Conservation (phyloP, 768 basidiomycete genomes). For the Candolleomyces eurysporus region DNA sequence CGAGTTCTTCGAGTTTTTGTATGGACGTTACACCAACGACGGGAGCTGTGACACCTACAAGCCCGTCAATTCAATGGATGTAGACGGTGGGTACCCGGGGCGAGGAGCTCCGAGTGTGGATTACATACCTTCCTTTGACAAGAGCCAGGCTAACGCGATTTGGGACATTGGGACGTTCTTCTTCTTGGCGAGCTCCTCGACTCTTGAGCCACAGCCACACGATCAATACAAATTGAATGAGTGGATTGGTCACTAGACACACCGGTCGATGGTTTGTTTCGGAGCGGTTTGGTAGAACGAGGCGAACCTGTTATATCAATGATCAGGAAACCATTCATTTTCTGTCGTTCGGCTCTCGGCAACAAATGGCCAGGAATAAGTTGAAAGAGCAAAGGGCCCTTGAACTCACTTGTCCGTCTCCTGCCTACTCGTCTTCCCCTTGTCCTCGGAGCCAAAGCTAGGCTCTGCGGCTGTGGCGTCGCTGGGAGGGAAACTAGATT, state of each 20-base stretch:
- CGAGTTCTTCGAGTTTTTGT: conserved; percentile 45
- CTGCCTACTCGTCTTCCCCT: conserved; percentile 36
- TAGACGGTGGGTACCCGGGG: background rate
- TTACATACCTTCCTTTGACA: conserved; percentile 11
- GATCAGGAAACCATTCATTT: too few species aligned
- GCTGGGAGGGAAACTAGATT: background rate
- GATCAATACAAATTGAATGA: too few species aligned
- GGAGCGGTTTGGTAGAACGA: too few species aligned
- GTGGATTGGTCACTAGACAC: too few species aligned
- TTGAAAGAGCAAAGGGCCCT: too few species aligned
- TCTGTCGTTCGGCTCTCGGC: too few species aligned
- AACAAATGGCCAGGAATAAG: too few species aligned
- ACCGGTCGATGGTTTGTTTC: too few species aligned
- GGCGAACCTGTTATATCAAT: too few species aligned
- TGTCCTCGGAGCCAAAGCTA: too few species aligned
- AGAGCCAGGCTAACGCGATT: conserved; percentile 14
- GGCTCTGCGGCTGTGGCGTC: too few species aligned
- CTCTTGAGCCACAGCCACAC: conserved; percentile 1
- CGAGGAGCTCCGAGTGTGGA: background rate
- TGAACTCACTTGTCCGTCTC: conserved; percentile 29
- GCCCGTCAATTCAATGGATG: background rate
- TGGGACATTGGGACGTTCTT: conserved; percentile 17
- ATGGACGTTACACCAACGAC: conserved; percentile 47
- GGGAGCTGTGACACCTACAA: conserved; percentile 39
- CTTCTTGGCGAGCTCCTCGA: conserved; percentile 15